Evolutionary conservation across 805 yeast genomes (phyloP).

Genomic region (Wickerhamiella azyma): DNA sequence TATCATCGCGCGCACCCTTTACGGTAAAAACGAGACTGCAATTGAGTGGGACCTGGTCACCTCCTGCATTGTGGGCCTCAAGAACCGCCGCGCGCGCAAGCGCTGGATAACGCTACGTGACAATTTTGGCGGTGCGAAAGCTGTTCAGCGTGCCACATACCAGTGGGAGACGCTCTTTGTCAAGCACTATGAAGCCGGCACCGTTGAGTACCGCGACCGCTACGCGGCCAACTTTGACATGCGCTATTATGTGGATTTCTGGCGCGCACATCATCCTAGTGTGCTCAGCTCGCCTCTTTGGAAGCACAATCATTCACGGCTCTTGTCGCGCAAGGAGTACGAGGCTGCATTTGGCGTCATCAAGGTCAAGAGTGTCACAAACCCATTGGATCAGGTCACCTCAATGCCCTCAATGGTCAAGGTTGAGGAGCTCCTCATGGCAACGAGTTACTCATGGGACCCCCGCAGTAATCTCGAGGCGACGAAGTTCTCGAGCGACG

Average conservation of each 20-base stretch:
- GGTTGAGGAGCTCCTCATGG: slow-evolving; percentile 39
- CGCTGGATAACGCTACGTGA: slow-evolving; percentile 62
- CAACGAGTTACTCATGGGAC: slow-evolving; percentile 31
- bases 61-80: slow-evolving; percentile 31
- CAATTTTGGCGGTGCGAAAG: slow-evolving; percentile 45
- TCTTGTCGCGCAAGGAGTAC: slow-evolving; percentile 36
- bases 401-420: slow-evolving; percentile 57
- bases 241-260: slow-evolving; percentile 39
- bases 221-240: slow-evolving; percentile 35
- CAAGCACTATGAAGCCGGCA: slow-evolving; percentile 43
- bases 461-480: neutral
- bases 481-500: slow-evolving; percentile 20
- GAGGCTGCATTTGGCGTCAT: slow-evolving; percentile 26
- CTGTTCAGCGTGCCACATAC: slow-evolving; percentile 38
- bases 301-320: slow-evolving; percentile 10
- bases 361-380: slow-evolving; percentile 23
- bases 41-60: slow-evolving; percentile 58
- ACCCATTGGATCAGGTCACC: slow-evolving; percentile 29
- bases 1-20: slow-evolving; percentile 46
- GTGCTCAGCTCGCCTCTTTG: slow-evolving; percentile 16
- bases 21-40: slow-evolving; percentile 25
- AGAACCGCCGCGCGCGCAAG: slow-evolving; percentile 36
- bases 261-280: slow-evolving; percentile 44
- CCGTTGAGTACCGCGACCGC: slow-evolving; percentile 25
- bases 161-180: slow-evolving; percentile 57